A percentile compares a stretch with the other conserved stretches of the same genome.
phyloP scores from a whole-genome alignment of 768 basidiomycete genomes.

The Lentinus tigrinus region DNA sequence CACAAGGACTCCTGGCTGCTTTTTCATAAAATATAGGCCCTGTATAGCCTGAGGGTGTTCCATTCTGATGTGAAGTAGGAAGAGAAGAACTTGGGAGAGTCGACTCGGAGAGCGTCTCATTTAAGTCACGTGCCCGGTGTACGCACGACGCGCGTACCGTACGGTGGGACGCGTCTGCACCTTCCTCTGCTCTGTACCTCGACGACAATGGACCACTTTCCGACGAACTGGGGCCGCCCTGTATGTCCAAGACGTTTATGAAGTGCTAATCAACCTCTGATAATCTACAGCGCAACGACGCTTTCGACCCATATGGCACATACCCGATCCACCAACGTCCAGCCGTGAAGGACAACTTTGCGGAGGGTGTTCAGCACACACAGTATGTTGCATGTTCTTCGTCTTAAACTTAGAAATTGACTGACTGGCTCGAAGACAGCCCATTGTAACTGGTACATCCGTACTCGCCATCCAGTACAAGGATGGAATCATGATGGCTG shows the following conservation, averaged over 20 bases:
- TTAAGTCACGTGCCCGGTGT: no score
- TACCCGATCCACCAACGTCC: slow-evolving; percentile 71
- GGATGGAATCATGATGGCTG: slow-evolving; percentile 97
- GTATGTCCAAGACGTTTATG: slow-evolving; percentile 38
- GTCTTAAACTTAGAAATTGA: not conserved
- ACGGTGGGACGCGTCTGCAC: no score
- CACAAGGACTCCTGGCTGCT: no score
- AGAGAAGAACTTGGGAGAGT: no score
- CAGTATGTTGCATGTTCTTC: slow-evolving; percentile 48
- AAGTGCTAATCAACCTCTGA: not conserved
- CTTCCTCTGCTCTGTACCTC: not conserved
- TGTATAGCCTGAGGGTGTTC: no score
- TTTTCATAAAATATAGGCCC: no score
- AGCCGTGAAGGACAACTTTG: slow-evolving; percentile 48
- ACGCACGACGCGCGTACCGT: no score
- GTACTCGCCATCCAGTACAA: slow-evolving; percentile 94
- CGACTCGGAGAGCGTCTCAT: no score
- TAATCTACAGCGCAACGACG: slow-evolving; percentile 61
- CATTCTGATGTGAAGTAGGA: no score
- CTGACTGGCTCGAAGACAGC: slow-evolving; percentile 59
- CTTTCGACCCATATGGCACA: slow-evolving; percentile 72
- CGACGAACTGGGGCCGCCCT: slow-evolving; percentile 80
- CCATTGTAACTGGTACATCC: slow-evolving; percentile 95
- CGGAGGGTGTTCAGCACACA: slow-evolving; percentile 72
- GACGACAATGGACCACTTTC: slow-evolving; percentile 73